Evolutionary conservation across 306 rosid species (phyloP), one percentile per base, ranked within the genome.

Genomic region (Vigna angularis): DNA sequence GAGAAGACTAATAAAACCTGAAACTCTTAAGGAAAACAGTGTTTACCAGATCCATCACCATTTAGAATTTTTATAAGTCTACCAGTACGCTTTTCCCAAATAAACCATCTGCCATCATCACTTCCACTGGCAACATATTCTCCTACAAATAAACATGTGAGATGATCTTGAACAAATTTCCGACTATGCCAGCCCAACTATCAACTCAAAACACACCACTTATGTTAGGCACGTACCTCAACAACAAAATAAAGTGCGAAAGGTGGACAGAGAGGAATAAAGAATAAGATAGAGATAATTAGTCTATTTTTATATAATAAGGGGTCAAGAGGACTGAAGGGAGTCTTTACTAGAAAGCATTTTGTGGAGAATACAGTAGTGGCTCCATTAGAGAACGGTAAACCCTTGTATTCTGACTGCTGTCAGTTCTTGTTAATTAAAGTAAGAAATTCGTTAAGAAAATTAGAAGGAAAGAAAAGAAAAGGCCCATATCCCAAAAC

Each of bases 21-120:
- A 73, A 68, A 69, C 73, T 57, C 59, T 13, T 69, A 14, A 66
- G 77, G 65, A 66, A 75, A 70, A 66, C 74, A 72, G 32, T 49
- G 48, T 76, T 62, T 88, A 95, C 99, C 99, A 45, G 97, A 81
- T 83, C 84, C 88, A 87, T 95, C 99, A 57, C 98, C 99, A 36
- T 72, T 86, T 76, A 95, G 93, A 87, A 95, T 83, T 84, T 95
- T 95, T 66, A 91, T 76, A 79, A 95, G 91, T 83, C 99, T 91
- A 56, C 99, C 98, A 16, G 97, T 95, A 70, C 26, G 74, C 85
- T 95, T 95, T 84, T 95, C 99, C 98, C 99, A 95, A 71, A 95
- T 86, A 85, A 93, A 93, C 97, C 97, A 95, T 91, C 97, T 88
- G 24, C 99, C 99, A 85, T 93, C 99, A 86, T 95, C 99, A 74